Evolutionary conservation across 2,329 filamentous ascomycete species (phyloP), one percentile per base, ranked within the genome.

Genomic region (Beauveria asiatica): DNA sequence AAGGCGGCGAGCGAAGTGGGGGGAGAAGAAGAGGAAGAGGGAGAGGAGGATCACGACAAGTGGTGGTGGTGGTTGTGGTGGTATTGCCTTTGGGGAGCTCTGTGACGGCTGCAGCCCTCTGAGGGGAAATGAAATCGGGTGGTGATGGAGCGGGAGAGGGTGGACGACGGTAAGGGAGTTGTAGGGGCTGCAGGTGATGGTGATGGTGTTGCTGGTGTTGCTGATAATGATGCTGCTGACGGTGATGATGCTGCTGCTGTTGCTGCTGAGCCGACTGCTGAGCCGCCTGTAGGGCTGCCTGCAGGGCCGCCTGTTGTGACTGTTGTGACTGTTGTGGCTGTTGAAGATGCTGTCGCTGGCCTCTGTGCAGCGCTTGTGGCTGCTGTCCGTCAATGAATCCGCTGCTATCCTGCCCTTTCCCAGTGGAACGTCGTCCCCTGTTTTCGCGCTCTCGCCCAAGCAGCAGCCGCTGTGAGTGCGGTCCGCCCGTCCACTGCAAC

Each of bases 401-500:
- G 9, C 21, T n/a, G 50, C 50, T 41, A 23, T 49, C 9, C 17
- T 27, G 9, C 46, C 17, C n/a, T 16, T 13, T 23, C 17, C n/a
- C 50, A 41, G n/a, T 52, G 30, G n/a, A 21, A 10, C 50, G 10
- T 39, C 49, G 21, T 39, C 21, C 11, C n/a, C 53, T 56, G 30
- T 51, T 33, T 8, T 58, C 46, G 19, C 48, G 56, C 46, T 59
- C 56, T 13, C 56, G 27, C 27, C 57, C 44, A 25, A 41, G 9
- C 44, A 52, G 27, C 25, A 48, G 13, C 49, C 49, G 25, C 57
- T 46, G 30, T 21, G 57, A 19, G 5, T 41, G 44, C 19, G 9
- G 13, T 3, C 41, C 37, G 13, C 45, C 51, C 19, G 59, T 52
- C 59, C 59, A 61, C 49, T 56, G 59, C 13, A 57, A 25, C 17